Conservation (phyloP, 2,329 filamentous ascomycete genomes). For the Pseudogymnoascus sp. region DNA sequence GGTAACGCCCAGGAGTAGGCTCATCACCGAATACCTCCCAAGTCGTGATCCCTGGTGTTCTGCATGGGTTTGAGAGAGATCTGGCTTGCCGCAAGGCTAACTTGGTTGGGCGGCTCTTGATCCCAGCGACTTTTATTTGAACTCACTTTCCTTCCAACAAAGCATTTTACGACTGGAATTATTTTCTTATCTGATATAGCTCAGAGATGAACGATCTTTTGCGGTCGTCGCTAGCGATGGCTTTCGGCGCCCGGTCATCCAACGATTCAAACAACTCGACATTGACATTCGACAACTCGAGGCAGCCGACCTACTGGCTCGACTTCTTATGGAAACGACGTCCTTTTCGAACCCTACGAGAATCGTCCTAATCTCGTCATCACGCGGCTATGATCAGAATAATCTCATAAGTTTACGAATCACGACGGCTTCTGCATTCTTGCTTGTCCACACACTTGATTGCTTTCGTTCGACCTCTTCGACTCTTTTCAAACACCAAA, state of each 20-base stretch:
- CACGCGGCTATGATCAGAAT: slow-evolving; percentile 29
- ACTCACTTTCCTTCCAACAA: slow-evolving; percentile 29
- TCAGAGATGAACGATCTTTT: slow-evolving; percentile 8
- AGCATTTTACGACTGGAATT: slow-evolving; percentile 26
- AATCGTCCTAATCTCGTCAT: slow-evolving; percentile 32
- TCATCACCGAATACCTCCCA: slow-evolving; percentile 39
- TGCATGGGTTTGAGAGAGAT: slow-evolving; percentile 43
- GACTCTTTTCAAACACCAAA: neutral
- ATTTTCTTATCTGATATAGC: slow-evolving; percentile 10
- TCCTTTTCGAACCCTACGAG: slow-evolving; percentile 28
- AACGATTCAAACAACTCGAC: slow-evolving; percentile 28
- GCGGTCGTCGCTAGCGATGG: slow-evolving; percentile 1
- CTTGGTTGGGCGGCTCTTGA: slow-evolving; percentile 37
- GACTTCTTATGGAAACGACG: slow-evolving; percentile 26
- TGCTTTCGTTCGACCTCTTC: neutral
- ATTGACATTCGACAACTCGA: slow-evolving; percentile 13
- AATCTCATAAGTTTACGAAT: slow-evolving; percentile 28
- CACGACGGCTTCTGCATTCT: slow-evolving; percentile 10
- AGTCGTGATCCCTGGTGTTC: slow-evolving; percentile 31
- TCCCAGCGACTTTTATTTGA: slow-evolving; percentile 26
- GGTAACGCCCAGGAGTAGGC: slow-evolving; percentile 35
- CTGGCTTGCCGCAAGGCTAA: slow-evolving; percentile 55
- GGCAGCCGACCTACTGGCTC: slow-evolving; percentile 27
- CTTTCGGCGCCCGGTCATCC: slow-evolving; percentile 19
- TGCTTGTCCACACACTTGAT: slow-evolving; percentile 4